Percentiles rank a stretch among this genome's conserved stretches.
Evolutionary conservation across 2,329 filamentous ascomycete species (phyloP).

Genomic region (Ascochyta clinopodiicola): DNA sequence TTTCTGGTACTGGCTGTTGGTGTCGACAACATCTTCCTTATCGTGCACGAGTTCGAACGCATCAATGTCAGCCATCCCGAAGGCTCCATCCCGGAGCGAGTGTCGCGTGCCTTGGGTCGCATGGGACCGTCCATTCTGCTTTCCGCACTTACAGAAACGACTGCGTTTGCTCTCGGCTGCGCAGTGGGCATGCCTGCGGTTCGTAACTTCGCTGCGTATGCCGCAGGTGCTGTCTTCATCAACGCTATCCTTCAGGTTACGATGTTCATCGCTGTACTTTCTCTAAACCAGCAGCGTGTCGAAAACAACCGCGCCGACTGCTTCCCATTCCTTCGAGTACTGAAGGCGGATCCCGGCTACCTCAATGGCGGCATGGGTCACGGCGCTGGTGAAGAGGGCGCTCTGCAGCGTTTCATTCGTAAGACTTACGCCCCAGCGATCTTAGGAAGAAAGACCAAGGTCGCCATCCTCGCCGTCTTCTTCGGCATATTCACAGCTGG

Average conservation of each 20-base stretch:
- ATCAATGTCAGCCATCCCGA: constrained; percentile 93
- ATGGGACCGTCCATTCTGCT: constrained; percentile 98
- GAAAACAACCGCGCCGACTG: constrained; percentile 90
- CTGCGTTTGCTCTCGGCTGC: constrained; percentile 88
- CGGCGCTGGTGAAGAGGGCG: constrained; percentile 81
- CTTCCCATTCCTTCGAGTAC: constrained; percentile 85
- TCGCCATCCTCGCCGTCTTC: constrained; percentile 78
- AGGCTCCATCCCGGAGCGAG: constrained; percentile 81
- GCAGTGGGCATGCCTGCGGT: constrained; percentile 98
- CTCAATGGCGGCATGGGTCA: constrained; percentile 68
- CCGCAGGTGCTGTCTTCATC: constrained; percentile 93
- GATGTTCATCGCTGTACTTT: constrained; percentile 91
- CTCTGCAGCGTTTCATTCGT: constrained; percentile 85
- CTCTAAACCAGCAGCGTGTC: constrained; percentile 88
- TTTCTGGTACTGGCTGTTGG: constrained; percentile 96
- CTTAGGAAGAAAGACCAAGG: constrained; percentile 80
- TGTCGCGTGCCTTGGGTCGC: constrained; percentile 86
- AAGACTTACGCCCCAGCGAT: constrained; percentile 85
- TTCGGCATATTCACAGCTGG: constrained; percentile 86
- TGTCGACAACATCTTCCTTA: constrained; percentile 98
- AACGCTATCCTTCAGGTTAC: constrained; percentile 97
- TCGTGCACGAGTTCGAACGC: constrained; percentile 96
- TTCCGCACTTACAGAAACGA: constrained; percentile 92
- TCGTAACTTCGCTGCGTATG: constrained; percentile 95
- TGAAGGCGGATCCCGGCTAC: constrained; percentile 73